Base-by-base conservation (phyloP, 2,329 filamentous ascomycete species). In the Phaeomoniella chlamydospora region DNA sequence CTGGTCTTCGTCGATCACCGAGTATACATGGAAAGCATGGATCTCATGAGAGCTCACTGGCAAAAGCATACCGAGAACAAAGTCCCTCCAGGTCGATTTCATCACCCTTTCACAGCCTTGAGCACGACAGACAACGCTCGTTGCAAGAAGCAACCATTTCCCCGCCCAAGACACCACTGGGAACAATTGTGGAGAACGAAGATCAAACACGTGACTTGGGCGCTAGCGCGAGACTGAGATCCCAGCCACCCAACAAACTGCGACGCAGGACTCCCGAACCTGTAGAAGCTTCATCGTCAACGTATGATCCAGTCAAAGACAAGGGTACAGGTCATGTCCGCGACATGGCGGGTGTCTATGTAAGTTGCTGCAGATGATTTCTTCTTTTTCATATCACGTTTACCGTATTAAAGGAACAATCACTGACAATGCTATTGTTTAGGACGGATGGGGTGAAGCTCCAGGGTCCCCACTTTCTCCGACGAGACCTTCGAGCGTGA, bases 381-480 rank as follows among this genome's bases (percentile, higher is more conserved):
- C 35, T 38, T 40, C 36, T 40, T 34, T 15, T 40, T 37, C 22
- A 17, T 33, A 43, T 34, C 33, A 41, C 35, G 42, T 32, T 42
- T 38, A 35, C 42, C 45, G 39, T 33, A 36, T 42, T 51, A 47
- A 41, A 43, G 45, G 18, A 39, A 19, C 39, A 26, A 17, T 39
- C 33, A 36, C 18, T 18, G 14, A 39, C 30, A 34, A 36, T 46
- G 35, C 18, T 35, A 31, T 33, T 42, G 38, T 49, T 17, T 65
- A 94, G 87, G 86, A 94, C 73, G 88, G 85, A 63, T 87, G 77
- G 67, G 88, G 88, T 62, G 85, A 93, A 64, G 84, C 82, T 60
- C 83, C 59, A 32, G 59, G 73, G 53, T 93, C 86, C 55, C 86
- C 88, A 52, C 77, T 81, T 51, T 96, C 90, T 51, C 90, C 90